These are phyloP conservation scores for Magnaporthiopsis poae DNA, from an alignment of 2,329 filamentous ascomycete genomes.

Conservation along the genomic window DNA sequence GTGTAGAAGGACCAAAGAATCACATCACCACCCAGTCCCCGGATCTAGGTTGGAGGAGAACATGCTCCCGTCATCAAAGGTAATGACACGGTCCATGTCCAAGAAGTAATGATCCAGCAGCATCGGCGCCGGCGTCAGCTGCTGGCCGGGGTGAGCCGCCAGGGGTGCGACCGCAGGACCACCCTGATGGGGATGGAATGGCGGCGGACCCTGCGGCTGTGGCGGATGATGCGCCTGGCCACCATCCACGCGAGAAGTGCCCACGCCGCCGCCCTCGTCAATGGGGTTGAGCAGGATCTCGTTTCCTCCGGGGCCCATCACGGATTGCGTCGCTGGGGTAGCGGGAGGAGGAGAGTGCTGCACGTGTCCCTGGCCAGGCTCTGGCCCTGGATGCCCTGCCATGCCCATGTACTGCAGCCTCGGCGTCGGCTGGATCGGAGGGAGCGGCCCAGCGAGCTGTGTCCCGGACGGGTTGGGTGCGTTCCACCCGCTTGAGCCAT, in stretches of 20 bases:
- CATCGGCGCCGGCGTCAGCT: conserved; percentile 15
- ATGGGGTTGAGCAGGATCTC: background rate
- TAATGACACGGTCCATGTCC: conserved; percentile 18
- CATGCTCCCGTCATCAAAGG: conserved; percentile 13
- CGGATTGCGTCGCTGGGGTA: background rate
- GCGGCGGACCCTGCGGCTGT: background rate
- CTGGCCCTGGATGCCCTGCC: background rate
- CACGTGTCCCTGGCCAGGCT: background rate
- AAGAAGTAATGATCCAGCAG: conserved; percentile 17
- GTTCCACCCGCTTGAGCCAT: background rate
- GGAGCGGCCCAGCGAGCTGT: background rate
- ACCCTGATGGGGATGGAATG: background rate
- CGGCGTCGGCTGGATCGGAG: background rate
- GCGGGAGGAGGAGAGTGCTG: background rate
- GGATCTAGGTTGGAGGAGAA: background rate
- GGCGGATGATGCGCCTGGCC: background rate
- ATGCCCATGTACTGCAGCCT: background rate
- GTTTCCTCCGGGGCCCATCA: background rate
- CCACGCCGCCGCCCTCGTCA: too few species aligned
- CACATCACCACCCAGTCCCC: background rate
- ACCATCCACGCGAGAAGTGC: too few species aligned
- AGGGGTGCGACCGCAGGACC: background rate
- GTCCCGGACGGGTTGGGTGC: background rate
- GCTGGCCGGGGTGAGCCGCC: background rate
- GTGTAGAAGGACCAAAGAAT: too few species aligned